A percentile compares a stretch with the other conserved stretches of the same genome.
phyloP scores from a whole-genome alignment of 1,139 yeast species.

The Yamadazyma siamensis region DNA sequence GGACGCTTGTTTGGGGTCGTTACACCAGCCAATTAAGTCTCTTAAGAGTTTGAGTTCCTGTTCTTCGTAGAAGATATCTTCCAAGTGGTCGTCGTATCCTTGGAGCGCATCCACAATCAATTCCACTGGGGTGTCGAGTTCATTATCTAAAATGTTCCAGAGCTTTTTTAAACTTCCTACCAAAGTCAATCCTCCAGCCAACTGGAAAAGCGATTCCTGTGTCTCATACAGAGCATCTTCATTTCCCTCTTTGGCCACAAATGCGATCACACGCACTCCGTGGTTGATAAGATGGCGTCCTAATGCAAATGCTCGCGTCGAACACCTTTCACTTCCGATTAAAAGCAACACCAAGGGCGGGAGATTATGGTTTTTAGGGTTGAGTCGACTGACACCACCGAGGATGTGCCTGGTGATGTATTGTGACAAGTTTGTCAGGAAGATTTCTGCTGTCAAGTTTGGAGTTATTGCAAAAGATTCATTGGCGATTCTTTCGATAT shows the following conservation, averaged over 20 bases:
- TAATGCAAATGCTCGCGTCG: conserved; percentile 72
- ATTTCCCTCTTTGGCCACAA: conserved; percentile 36
- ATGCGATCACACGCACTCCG: conserved; percentile 66
- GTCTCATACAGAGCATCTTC: conserved; percentile 27
- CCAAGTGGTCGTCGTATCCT: conserved; percentile 73
- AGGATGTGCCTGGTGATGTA: conserved; percentile 54
- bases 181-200: conserved; percentile 44
- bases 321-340: conserved; percentile 72
- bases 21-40: conserved; percentile 53
- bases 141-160: conserved; percentile 31
- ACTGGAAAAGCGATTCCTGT: conserved; percentile 55
- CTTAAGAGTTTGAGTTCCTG: conserved; percentile 46
- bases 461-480: conserved; percentile 53
- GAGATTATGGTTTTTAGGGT: conserved; percentile 62
- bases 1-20: conserved; percentile 43
- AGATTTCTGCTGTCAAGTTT: conserved; percentile 58
- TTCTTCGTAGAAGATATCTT: conserved; percentile 41
- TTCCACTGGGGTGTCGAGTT: conserved; percentile 72
- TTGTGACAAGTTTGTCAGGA: conserved; percentile 65
- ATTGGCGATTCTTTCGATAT: conserved; percentile 61
- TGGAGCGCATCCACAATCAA: conserved; percentile 77
- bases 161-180: conserved; percentile 30
- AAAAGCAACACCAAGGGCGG: conserved; percentile 75
- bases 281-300: conserved; percentile 79
- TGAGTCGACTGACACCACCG: conserved; percentile 66